These are phyloP conservation scores for Schizothecium vesticola DNA, from an alignment of 495 filamentous ascomycete species.

Conservation along the genomic window DNA sequence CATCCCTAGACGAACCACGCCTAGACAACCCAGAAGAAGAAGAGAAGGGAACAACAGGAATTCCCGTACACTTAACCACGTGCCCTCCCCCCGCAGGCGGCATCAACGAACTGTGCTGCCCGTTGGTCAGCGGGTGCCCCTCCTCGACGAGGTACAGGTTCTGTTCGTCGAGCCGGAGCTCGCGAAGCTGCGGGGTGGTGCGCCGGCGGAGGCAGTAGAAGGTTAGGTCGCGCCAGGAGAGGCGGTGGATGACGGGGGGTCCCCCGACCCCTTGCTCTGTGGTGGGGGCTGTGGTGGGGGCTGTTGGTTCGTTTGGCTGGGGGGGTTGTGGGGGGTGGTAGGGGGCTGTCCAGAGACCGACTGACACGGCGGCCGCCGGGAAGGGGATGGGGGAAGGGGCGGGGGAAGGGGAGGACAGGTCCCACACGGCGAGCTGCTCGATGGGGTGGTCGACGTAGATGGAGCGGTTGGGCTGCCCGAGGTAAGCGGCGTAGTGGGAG, in stretches of 20 bases:
- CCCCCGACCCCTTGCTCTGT: conserved; percentile 18
- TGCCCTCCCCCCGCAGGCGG: conserved; percentile 40
- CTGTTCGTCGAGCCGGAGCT: conserved; percentile 50
- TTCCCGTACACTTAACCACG: conserved; percentile 45
- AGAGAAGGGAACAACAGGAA: conserved; percentile 43
- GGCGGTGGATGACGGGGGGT: conserved; percentile 50
- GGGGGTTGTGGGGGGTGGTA: too few species aligned
- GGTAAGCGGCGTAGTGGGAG: conserved; percentile 61
- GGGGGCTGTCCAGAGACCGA: too few species aligned
- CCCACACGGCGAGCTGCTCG: conserved; percentile 62
- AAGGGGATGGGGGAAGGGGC: conserved; percentile 50
- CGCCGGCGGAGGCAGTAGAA: conserved; percentile 56
- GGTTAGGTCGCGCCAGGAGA: conserved; percentile 52
- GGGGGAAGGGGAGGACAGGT: conserved; percentile 53
- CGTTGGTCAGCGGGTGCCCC: conserved; percentile 46
- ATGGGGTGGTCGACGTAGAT: conserved; percentile 56
- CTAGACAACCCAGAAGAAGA: too few species aligned
- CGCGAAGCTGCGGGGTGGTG: conserved; percentile 47
- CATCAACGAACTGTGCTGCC: conserved; percentile 34
- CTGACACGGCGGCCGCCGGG: conserved; percentile 22
- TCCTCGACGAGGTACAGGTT: conserved; percentile 44
- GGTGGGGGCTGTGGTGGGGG: background rate
- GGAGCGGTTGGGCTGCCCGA: conserved; percentile 60
- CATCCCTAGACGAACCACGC: too few species aligned
- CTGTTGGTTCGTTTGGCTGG: background rate